Evolutionary conservation across 2,329 filamentous ascomycete species (phyloP).

Genomic region (Truncatella angustata): DNA sequence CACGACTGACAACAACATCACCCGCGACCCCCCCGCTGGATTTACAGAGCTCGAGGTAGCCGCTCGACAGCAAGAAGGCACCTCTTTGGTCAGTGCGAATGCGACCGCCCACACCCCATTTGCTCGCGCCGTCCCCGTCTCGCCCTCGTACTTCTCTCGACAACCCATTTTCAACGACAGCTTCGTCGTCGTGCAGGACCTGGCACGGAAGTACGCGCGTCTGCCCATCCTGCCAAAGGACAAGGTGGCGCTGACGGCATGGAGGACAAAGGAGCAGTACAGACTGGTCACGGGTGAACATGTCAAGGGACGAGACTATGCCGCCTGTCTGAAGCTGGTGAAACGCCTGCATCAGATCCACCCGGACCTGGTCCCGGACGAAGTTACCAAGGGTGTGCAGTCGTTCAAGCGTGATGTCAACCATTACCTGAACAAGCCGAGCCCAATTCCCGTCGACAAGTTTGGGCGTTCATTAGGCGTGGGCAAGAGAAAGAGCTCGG

Average conservation of each 20-base stretch:
- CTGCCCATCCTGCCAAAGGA: constrained; percentile 67
- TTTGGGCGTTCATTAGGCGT: constrained; percentile 77
- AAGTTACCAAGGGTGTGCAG: constrained; percentile 63
- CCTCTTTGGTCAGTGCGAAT: not conserved
- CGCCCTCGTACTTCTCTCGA: constrained; percentile 92
- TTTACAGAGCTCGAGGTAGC: not conserved
- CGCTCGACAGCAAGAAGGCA: not conserved
- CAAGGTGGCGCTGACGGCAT: constrained; percentile 72
- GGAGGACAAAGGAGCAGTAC: constrained; percentile 78
- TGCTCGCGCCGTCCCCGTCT: constrained; percentile 77
- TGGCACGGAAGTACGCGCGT: constrained; percentile 69
- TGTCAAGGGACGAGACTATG: constrained; percentile 75
- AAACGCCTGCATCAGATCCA: constrained; percentile 84
- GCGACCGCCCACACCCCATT: constrained; percentile 32
- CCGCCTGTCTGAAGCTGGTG: constrained; percentile 70
- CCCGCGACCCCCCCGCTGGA: not conserved
- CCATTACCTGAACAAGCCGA: constrained; percentile 62
- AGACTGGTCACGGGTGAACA: constrained; percentile 68
- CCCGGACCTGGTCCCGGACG: constrained; percentile 69
- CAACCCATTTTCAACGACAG: constrained; percentile 84
- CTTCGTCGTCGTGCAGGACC: constrained; percentile 68
- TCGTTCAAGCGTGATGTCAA: constrained; percentile 75
- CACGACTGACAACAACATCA: not conserved
- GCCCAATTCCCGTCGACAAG: constrained; percentile 67
- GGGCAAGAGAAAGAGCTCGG: constrained; percentile 84